Conservation (phyloP, 768 basidiomycete species). For the Trametopsis cervina region DNA sequence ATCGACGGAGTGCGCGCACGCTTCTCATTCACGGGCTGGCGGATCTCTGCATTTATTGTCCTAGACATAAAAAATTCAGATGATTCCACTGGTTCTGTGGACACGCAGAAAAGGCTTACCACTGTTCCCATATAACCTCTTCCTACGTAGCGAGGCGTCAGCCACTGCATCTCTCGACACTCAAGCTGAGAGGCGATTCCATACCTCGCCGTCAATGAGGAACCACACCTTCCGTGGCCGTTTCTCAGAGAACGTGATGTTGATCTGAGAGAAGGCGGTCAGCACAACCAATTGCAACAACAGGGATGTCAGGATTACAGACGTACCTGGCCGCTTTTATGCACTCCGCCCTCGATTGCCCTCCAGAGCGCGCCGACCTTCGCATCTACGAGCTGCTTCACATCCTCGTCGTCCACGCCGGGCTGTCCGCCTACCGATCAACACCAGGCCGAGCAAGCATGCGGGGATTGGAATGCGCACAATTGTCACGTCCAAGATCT, state of each 20-base stretch:
- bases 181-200: neutral
- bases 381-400: conserved; percentile 63
- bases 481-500: conserved; percentile 82
- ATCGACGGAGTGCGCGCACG: conserved; percentile 30
- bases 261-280: conserved; percentile 37
- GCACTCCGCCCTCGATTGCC: conserved; percentile 54
- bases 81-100: neutral
- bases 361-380: conserved; percentile 80
- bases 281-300: neutral
- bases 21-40: conserved; percentile 60
- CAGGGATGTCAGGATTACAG: neutral
- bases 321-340: conserved; percentile 66
- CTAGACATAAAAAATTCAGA: conserved; percentile 28
- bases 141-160: conserved; percentile 35
- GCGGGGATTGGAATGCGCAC: no score
- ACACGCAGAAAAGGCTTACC: no score
- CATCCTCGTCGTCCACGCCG: conserved; percentile 66
- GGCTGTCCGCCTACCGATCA: conserved; percentile 51
- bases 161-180: neutral
- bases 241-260: conserved; percentile 72
- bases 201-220: conserved; percentile 21
- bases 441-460: no score
- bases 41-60: conserved; percentile 75
- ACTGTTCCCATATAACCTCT: conserved; percentile 84
- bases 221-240: conserved; percentile 77